Evolutionary conservation across 1,284 basidiomycete species (phyloP), one percentile per base, ranked within the genome.

Genomic region (Pseudozyma thailandica): DNA sequence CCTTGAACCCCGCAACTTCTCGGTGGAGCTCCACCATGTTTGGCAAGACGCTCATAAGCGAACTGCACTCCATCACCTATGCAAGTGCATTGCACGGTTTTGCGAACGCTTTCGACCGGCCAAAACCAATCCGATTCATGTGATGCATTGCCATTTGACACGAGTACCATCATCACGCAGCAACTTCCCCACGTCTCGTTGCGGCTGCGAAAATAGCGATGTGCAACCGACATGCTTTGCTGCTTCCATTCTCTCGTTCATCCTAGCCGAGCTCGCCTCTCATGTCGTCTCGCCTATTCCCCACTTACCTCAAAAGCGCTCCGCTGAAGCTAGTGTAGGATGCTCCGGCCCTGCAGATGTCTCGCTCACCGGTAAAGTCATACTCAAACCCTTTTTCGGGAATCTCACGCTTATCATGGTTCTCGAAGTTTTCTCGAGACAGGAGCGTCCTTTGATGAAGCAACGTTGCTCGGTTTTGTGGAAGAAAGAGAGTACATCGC

Each of bases 251-350:
- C 21, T 46, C 52, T 30, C 13, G 7, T 4, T 16, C n/a, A 2
- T 45, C 18, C 48, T 62, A 56, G 43, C 59, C 59, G 52, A 62
- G 43, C 59, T 55, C 52, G 59, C 48, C 46, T 61, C 43, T 16
- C 15, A 30, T 23, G n/a, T 54, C 35, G 37, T 49, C 51, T 61
- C 58, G 58, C 47, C 37, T 50, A 50, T 23, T n/a, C n/a, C 33
- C n/a, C 33, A n/a, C 30, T 31, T 31, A 15, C 30, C 7, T 31
- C 30, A 8, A 8, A 15, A 15, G 8, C 30, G 8, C 30, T 31
- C 8, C 7, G 15, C 8, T 15, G 8, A 31, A 31, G 30, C 30
- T 31, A 31, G 30, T 31, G 8, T 7, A n/a, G n/a, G n/a, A n/a
- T n/a, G n/a, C n/a, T n/a, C n/a, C n/a, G n/a, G n/a, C n/a, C n/a